Base-by-base conservation (phyloP, 1,284 basidiomycete genomes). In the Neolentinus lepideus region DNA sequence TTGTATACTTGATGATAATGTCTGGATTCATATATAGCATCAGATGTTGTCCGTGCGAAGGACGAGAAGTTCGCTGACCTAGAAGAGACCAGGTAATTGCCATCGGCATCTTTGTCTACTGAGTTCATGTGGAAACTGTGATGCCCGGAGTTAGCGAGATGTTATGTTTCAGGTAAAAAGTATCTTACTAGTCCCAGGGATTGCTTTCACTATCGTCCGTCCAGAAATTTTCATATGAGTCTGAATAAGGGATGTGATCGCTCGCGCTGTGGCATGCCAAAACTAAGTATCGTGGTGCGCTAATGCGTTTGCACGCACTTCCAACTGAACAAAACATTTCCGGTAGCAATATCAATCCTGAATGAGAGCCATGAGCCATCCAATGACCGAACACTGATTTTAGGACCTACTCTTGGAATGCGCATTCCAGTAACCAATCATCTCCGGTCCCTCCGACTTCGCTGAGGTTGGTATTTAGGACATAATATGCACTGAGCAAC, bases 301-400 rank as follows among this genome's bases (percentile, higher is more conserved):
- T 21, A 43, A 8, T 3, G 22, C 12, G n/a, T 50, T 26, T 31
- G 19, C 27, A 36, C 51, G 11, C 21, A 29, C 51, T 29, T 31
- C 51, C 51, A 52, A 21, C 22, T 33, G 29, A 52, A 52, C 12
- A 52, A 16, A 33, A 36, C 51, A 12, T 31, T 33, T 10, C 33
- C 33, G 11, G 51, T 52, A 36, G 51, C 51, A 26, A 52, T 52
- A 26, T 52, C 43, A 46, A 54, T 54, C 36, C 47, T 50, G n/a
- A 50, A 25, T 6, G 47, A 50, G 12, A 21, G 25, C 3, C n/a
- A 11, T 43, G 6, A n/a, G 24, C 6, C 4, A 50, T 25, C 24
- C 29, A 12, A 12, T 12, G 12, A 31, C 29, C 29, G 29, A 12
- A 26, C n/a, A 25, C 6, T 6, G 22, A n/a, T 50, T 50, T 50